These are phyloP conservation scores for Coemansia sp. DNA, from an alignment of 192 early-diverging fungal species.

Conservation along the genomic window DNA sequence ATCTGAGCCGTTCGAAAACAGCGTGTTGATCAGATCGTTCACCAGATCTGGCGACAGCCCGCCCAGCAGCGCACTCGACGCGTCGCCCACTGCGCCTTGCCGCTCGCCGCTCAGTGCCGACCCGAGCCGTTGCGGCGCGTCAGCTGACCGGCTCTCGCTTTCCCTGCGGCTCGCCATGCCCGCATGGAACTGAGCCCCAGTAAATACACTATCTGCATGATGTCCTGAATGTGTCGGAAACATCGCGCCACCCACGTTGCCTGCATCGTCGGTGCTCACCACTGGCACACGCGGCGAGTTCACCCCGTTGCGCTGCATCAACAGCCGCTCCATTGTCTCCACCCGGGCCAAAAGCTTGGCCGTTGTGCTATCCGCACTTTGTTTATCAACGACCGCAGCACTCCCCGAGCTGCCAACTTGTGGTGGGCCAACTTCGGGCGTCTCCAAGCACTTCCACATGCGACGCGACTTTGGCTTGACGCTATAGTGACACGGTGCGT, in stretches of 20 bases:
- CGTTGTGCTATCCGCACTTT: slow-evolving; percentile 25
- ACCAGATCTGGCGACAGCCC: slow-evolving; percentile 21
- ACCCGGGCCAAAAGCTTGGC: slow-evolving; percentile 48
- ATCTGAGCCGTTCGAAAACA: slow-evolving; percentile 22
- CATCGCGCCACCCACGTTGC: neutral
- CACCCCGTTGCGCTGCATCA: slow-evolving; percentile 46
- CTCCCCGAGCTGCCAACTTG: neutral
- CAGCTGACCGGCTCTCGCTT: slow-evolving; percentile 22
- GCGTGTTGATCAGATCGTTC: slow-evolving; percentile 38
- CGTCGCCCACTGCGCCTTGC: slow-evolving; percentile 3
- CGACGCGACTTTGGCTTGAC: slow-evolving; percentile 54
- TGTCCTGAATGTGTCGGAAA: neutral
- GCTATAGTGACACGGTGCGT: slow-evolving; percentile 52
- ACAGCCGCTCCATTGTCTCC: slow-evolving; percentile 53
- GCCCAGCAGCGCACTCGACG: neutral
- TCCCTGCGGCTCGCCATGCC: slow-evolving; percentile 10
- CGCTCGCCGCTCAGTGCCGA: slow-evolving; percentile 7
- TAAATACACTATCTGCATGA: neutral
- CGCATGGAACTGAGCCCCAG: neutral
- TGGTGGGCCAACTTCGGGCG: slow-evolving; percentile 3
- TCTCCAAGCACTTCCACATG: slow-evolving; percentile 53
- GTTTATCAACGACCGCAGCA: slow-evolving; percentile 8
- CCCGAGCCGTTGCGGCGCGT: slow-evolving; percentile 9
- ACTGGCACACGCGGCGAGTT: slow-evolving; percentile 25
- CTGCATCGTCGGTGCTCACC: neutral